These are phyloP conservation scores for Spergularia marina DNA, from an alignment of 148 eudicot genomes.

Conservation along the genomic window DNA sequence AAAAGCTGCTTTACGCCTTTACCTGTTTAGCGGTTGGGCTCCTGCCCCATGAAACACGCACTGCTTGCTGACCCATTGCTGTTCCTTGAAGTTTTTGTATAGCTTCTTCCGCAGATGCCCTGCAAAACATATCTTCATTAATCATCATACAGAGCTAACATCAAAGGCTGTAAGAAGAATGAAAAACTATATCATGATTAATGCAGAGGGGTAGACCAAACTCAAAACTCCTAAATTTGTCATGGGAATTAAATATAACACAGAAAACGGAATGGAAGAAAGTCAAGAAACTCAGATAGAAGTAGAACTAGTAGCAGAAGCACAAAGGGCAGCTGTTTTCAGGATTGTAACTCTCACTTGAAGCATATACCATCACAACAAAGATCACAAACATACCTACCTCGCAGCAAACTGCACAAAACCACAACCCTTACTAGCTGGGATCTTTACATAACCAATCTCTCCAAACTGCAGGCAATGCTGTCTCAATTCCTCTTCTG, in stretches of 20 bases:
- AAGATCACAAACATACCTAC: slow-evolving; percentile 34
- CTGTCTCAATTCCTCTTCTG: slow-evolving; percentile 91
- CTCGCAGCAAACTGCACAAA: slow-evolving; percentile 88
- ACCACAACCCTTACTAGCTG: slow-evolving; percentile 81
- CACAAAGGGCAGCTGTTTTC: not conserved
- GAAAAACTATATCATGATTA: not conserved
- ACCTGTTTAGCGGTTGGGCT: slow-evolving; percentile 85
- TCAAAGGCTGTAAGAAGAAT: not conserved
- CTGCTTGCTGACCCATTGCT: slow-evolving; percentile 80
- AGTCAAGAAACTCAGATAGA: not conserved
- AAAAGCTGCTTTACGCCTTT: not conserved
- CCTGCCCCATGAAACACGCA: slow-evolving; percentile 92
- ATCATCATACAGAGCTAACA: slow-evolving; percentile 1
- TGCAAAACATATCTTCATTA: slow-evolving; percentile 22
- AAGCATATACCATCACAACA: not conserved
- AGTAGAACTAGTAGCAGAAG: not conserved
- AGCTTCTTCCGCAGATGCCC: slow-evolving; percentile 93
- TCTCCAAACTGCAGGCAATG: slow-evolving; percentile 84
- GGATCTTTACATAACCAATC: slow-evolving; percentile 80
- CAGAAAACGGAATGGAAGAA: not conserved
- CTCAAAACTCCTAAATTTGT: not conserved
- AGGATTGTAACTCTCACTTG: not conserved
- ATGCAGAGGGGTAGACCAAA: not conserved
- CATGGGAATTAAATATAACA: not conserved
- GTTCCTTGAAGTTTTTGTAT: slow-evolving; percentile 86